These are phyloP conservation scores for Davidsoniella eucalypti DNA, from an alignment of 2,329 filamentous ascomycete species.

Conservation along the genomic window DNA sequence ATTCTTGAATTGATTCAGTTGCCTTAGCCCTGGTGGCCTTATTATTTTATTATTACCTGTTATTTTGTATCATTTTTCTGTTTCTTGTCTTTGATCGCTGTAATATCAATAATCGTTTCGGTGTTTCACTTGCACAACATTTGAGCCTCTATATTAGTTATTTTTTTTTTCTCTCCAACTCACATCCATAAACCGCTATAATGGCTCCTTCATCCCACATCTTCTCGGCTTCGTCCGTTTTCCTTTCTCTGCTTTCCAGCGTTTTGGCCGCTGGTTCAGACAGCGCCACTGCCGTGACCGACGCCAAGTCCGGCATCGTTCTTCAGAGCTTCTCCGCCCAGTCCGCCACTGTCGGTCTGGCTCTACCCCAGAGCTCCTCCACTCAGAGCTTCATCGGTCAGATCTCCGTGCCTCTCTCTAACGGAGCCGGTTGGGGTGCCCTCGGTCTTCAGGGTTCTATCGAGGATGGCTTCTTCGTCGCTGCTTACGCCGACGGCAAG, in stretches of 20 bases:
- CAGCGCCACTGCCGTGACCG: conserved; percentile 10
- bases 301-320: conserved; percentile 11
- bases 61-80: not conserved
- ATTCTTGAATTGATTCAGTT: conserved; percentile 1
- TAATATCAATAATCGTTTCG: too few species aligned
- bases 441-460: conserved; percentile 28
- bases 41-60: conserved; percentile 7
- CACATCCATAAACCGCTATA: not conserved
- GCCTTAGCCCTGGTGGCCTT: conserved; percentile 12
- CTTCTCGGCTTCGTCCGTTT: conserved; percentile 10
- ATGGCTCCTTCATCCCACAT: conserved; percentile 4
- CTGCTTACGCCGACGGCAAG: conserved; percentile 26
- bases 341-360: conserved; percentile 26
- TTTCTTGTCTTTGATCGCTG: not conserved
- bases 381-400: conserved; percentile 29
- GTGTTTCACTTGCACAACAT: not conserved
- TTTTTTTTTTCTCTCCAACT: not conserved
- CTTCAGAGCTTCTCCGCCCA: conserved; percentile 20
- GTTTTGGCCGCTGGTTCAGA: not conserved
- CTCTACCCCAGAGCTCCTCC: conserved; percentile 23
- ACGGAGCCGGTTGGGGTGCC: conserved; percentile 29
- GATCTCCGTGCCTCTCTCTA: conserved; percentile 24
- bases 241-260: conserved; percentile 5
- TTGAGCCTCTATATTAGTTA: not conserved
- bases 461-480: conserved; percentile 28